Evolutionary conservation across 2,329 filamentous ascomycete genomes (phyloP).

Genomic region (Neurospora sp.): DNA sequence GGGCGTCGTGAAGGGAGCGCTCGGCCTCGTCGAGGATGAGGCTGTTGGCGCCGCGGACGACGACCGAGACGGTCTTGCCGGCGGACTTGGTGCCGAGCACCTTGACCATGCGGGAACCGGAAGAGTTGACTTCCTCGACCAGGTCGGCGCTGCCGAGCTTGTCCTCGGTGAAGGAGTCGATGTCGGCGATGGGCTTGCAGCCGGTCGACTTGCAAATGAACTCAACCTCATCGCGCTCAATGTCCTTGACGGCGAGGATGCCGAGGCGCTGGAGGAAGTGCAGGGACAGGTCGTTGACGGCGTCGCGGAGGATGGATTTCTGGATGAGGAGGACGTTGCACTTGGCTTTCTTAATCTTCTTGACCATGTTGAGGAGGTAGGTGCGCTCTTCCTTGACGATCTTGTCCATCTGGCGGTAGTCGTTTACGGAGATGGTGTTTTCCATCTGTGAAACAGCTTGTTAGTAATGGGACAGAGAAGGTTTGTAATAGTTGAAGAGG

Average conservation of each 20-base stretch:
- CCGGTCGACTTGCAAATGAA: conserved; percentile 99
- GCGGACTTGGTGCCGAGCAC: conserved; percentile 80
- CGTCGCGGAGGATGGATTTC: conserved; percentile 95
- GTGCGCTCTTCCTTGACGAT: conserved; percentile 98
- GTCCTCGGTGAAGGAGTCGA: conserved; percentile 97
- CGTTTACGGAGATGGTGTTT: conserved; percentile 97
- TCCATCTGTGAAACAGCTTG: conserved; percentile 59
- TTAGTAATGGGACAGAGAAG: neutral
- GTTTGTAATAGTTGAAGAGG: neutral
- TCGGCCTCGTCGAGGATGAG: conserved; percentile 96
- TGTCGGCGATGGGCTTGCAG: conserved; percentile 97
- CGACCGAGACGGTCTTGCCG: conserved; percentile 84
- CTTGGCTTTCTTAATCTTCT: conserved; percentile 99
- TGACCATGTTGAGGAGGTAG: conserved; percentile 96
- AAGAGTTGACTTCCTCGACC: conserved; percentile 81
- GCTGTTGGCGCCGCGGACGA: conserved; percentile 87
- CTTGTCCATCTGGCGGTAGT: conserved; percentile 99
- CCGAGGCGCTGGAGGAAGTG: conserved; percentile 97
- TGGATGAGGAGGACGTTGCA: conserved; percentile 98
- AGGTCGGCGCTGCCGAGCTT: conserved; percentile 92
- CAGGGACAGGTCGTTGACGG: conserved; percentile 92
- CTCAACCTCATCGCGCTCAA: conserved; percentile 96
- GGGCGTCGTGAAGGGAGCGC: conserved; percentile 90
- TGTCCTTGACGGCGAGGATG: conserved; percentile 93
- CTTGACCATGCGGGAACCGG: conserved; percentile 87